These are phyloP conservation scores for Chytriomyces confervae DNA, from an alignment of 192 early-diverging fungal species.

Conservation along the genomic window DNA sequence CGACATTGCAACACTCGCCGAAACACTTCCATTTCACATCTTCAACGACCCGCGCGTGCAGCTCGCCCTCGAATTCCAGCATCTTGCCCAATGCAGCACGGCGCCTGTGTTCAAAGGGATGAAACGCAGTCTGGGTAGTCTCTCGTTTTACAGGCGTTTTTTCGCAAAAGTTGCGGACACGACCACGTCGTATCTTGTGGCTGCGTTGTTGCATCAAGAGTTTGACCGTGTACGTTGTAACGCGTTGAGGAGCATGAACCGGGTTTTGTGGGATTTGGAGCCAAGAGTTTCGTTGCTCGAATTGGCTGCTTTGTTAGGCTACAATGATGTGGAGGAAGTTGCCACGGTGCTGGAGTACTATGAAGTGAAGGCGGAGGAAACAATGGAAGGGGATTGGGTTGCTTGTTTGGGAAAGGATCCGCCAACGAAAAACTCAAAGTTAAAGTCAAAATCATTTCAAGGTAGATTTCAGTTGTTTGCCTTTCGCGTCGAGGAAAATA, in stretches of 20 bases:
- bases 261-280: conserved; percentile 51
- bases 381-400: conserved; percentile 21
- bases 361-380: conserved; percentile 32
- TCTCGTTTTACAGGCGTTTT: conserved; percentile 71
- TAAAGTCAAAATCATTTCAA: conserved; percentile 11
- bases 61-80: conserved; percentile 71
- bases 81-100: conserved; percentile 46
- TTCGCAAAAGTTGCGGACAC: conserved; percentile 71
- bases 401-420: conserved; percentile 46
- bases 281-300: conserved; percentile 56
- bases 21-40: conserved; percentile 62
- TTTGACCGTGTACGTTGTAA: conserved; percentile 77
- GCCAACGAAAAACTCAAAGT: conserved; percentile 3
- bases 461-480: conserved; percentile 21
- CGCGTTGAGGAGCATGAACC: conserved; percentile 72
- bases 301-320: conserved; percentile 63
- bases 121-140: conserved; percentile 45
- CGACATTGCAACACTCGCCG: conserved; percentile 71
- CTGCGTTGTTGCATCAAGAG: conserved; percentile 76
- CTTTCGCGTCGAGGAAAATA: background rate
- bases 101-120: background rate
- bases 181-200: conserved; percentile 73
- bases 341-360: conserved; percentile 42
- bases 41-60: conserved; percentile 65
- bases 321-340: conserved; percentile 63